A percentile compares a stretch with the other conserved stretches of the same genome.
Conservation (phyloP, 768 basidiomycete genomes). For the Macrolepiota albuminosa region DNA sequence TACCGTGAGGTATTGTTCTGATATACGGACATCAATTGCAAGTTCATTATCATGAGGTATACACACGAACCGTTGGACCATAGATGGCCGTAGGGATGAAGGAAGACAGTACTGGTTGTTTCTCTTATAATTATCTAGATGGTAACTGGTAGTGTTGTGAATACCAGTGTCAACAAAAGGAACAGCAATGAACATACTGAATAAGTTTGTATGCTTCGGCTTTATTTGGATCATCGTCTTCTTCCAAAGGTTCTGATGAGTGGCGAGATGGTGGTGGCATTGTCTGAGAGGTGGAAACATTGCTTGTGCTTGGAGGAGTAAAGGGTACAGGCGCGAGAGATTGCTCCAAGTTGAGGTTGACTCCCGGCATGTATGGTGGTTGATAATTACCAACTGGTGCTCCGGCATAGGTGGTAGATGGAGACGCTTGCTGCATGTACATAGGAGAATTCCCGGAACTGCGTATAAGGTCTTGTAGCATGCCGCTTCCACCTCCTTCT, state of each 20-base stretch:
- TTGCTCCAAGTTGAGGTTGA: constrained; percentile 55
- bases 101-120: constrained; percentile 88
- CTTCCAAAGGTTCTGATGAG: constrained; percentile 45
- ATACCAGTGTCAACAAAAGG: not conserved
- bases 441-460: constrained; percentile 52
- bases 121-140: constrained; percentile 84
- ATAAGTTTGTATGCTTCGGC: constrained; percentile 81
- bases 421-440: constrained; percentile 46
- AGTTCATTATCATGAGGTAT: not conserved
- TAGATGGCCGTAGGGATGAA: constrained; percentile 78
- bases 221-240: constrained; percentile 68
- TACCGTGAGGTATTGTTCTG: constrained; percentile 84
- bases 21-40: constrained; percentile 6
- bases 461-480: constrained; percentile 63
- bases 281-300: constrained; percentile 29
- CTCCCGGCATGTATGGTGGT: constrained; percentile 48
- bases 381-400: constrained; percentile 36
- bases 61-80: constrained; percentile 70
- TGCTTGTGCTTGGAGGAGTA: constrained; percentile 25
- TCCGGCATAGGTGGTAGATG: constrained; percentile 36
- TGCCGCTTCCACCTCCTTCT: constrained; percentile 32
- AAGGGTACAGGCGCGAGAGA: constrained; percentile 48
- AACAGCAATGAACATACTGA: constrained; percentile 41
- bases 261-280: constrained; percentile 23
- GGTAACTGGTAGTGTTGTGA: constrained; percentile 52